These are phyloP conservation scores for Aureobasidium sp. DNA, from an alignment of 2,329 filamentous ascomycete species.

Conservation along the genomic window DNA sequence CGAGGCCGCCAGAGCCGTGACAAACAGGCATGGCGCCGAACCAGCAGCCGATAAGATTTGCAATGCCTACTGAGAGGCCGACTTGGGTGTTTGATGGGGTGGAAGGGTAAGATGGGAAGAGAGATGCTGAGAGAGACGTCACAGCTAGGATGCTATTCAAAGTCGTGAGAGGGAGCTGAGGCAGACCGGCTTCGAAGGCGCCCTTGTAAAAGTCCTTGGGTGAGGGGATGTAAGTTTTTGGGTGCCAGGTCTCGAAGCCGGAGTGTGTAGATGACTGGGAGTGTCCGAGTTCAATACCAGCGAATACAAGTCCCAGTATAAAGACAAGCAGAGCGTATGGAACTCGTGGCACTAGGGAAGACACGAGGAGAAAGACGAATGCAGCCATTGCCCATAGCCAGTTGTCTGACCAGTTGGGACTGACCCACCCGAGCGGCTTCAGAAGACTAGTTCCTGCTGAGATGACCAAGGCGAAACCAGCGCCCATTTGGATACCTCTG, in stretches of 20 bases:
- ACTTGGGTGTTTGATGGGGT: slow-evolving; percentile 68
- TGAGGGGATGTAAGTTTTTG: slow-evolving; percentile 44
- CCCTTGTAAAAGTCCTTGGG: slow-evolving; percentile 45
- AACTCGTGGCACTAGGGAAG: slow-evolving; percentile 57
- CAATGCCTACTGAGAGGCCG: slow-evolving; percentile 71
- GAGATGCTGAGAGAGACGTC: slow-evolving; percentile 66
- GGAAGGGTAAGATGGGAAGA: slow-evolving; percentile 45
- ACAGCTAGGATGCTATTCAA: slow-evolving; percentile 91
- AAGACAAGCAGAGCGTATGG: slow-evolving; percentile 76
- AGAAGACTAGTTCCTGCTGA: slow-evolving; percentile 67
- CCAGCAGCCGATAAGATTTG: slow-evolving; percentile 83
- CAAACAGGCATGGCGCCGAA: slow-evolving; percentile 95
- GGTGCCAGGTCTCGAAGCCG: slow-evolving; percentile 48
- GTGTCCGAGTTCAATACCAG: slow-evolving; percentile 36
- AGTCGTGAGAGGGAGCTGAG: slow-evolving; percentile 83
- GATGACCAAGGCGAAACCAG: slow-evolving; percentile 74
- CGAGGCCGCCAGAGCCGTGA: slow-evolving; percentile 84
- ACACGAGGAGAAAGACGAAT: slow-evolving; percentile 63
- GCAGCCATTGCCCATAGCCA: slow-evolving; percentile 68
- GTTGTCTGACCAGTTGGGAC: slow-evolving; percentile 66
- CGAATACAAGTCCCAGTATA: slow-evolving; percentile 59
- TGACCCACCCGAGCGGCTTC: slow-evolving; percentile 60
- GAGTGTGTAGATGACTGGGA: slow-evolving; percentile 37
- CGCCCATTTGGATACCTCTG: slow-evolving; percentile 91
- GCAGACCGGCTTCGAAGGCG: slow-evolving; percentile 62